These are phyloP conservation scores for Trichothecium roseum DNA, from an alignment of 2,329 filamentous ascomycete species.

Conservation along the genomic window DNA sequence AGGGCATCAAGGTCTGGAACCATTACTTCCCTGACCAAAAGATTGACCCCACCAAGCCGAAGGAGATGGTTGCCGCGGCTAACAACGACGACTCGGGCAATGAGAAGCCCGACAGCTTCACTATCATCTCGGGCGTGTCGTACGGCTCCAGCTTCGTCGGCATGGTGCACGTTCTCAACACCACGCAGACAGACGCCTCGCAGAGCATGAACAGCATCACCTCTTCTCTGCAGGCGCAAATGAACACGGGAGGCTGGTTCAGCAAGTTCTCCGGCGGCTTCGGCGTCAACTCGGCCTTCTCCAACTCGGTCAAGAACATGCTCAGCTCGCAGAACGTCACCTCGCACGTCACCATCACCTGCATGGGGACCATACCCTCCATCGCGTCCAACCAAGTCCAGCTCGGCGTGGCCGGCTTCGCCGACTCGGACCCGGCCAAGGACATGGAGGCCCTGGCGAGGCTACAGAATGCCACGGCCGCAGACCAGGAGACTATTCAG, in stretches of 20 bases:
- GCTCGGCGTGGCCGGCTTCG: too few species aligned
- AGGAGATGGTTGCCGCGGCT: not conserved
- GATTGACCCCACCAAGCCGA: not conserved
- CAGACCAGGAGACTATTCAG: too few species aligned
- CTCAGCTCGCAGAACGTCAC: slow-evolving; percentile 9
- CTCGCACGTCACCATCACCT: slow-evolving; percentile 7
- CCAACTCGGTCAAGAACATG: slow-evolving; percentile 7
- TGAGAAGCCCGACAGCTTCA: slow-evolving; percentile 4
- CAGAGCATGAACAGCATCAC: not conserved
- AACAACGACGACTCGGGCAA: slow-evolving; percentile 1
- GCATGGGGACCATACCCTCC: slow-evolving; percentile 5
- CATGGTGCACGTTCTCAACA: slow-evolving; percentile 3
- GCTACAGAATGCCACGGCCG: too few species aligned
- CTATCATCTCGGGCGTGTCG: slow-evolving; percentile 2
- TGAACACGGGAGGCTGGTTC: slow-evolving; percentile 1
- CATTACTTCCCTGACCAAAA: slow-evolving; percentile 1
- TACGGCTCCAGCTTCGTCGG: slow-evolving; percentile 3
- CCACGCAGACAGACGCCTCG: not conserved
- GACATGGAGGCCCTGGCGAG: too few species aligned
- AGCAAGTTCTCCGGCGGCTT: not conserved
- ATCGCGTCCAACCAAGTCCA: not conserved
- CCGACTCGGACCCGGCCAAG: too few species aligned
- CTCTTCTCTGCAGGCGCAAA: not conserved
- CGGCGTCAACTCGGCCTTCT: slow-evolving; percentile 4
- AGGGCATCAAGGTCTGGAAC: slow-evolving; percentile 9